Evolutionary conservation across 1,284 basidiomycete species (phyloP), one percentile per base, ranked within the genome.

Genomic region (Coniferiporia sulphurascens): DNA sequence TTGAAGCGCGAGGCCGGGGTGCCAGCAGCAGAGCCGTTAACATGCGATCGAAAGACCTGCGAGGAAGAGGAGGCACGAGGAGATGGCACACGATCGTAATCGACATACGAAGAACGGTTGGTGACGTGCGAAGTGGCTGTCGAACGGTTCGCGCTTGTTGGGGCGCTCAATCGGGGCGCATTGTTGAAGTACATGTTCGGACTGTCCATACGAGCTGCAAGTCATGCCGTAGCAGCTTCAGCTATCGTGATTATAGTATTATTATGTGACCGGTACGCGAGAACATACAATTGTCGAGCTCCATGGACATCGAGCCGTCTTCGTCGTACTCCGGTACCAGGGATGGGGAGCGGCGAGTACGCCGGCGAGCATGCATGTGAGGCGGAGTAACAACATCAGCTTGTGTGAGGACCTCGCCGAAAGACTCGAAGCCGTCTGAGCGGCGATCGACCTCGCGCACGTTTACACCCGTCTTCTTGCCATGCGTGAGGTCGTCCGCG

Each of bases 361-460:
- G 62, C 34, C 44, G 70, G 74, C 10, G 67, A 70, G 65, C 77
- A 79, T 32, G 65, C 59, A 78, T 75, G 55, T 73, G 76, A n/a
- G 80, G 82, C 3, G 85, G 85, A 3, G 84, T 78, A n/a, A 79
- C 75, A 56, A 76, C 76, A 71, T 90, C 86, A 0, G 82, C 86
- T 66, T 88, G 85, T 52, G 79, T 76, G 63, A 95, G 83, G 67
- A 93, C 78, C 64, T 85, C 82, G 58, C 86, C 84, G 66, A 92
- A 89, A 10, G 85, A 85, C 71, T 95, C 93, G 70, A 91, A 92
- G 9, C 93, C 95, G 68, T 93, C 89, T 13, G 86, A 86, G 65
- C 85, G 85, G 63, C 83, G 82, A 54, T 85, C 82, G 53, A 91
- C 83, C 69, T 85, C 81, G 32, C 73, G 78, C 15, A 91, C 82